Evolutionary conservation across 1,139 yeast genomes (phyloP).

Genomic region (Geotrichum aggregatum): DNA sequence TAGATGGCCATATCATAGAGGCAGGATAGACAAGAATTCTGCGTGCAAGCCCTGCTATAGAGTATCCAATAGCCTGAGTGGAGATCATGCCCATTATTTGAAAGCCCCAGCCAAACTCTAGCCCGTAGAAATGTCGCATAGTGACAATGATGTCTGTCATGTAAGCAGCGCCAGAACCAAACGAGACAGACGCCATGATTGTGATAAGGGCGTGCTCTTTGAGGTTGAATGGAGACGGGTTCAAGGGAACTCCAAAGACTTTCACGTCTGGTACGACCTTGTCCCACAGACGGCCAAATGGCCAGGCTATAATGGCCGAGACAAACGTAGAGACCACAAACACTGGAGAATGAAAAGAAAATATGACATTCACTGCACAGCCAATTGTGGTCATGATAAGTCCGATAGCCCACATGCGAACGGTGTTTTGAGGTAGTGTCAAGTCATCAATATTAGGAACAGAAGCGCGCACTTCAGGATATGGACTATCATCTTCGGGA

Average conservation of each 20-base stretch:
- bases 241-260: constrained; percentile 46
- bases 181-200: constrained; percentile 56
- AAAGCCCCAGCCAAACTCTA: constrained; percentile 50
- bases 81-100: constrained; percentile 50
- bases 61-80: constrained; percentile 61
- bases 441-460: constrained; percentile 61
- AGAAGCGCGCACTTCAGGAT: constrained; percentile 67
- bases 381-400: constrained; percentile 55
- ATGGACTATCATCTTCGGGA: constrained; percentile 28
- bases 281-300: constrained; percentile 54
- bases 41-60: constrained; percentile 58
- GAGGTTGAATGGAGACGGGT: constrained; percentile 60
- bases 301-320: constrained; percentile 59
- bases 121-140: constrained; percentile 49
- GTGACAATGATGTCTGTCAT: constrained; percentile 58
- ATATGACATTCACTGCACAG: constrained; percentile 56
- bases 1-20: constrained; percentile 63
- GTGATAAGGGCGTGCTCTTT: constrained; percentile 65
- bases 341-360: constrained; percentile 57
- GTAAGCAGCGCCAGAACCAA: constrained; percentile 59
- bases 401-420: constrained; percentile 58
- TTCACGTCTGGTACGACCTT: constrained; percentile 46
- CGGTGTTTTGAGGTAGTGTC: constrained; percentile 53
- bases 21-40: constrained; percentile 59
- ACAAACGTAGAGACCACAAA: constrained; percentile 53